Conservation (phyloP, 805 yeast species). For the Ogataea pini region DNA sequence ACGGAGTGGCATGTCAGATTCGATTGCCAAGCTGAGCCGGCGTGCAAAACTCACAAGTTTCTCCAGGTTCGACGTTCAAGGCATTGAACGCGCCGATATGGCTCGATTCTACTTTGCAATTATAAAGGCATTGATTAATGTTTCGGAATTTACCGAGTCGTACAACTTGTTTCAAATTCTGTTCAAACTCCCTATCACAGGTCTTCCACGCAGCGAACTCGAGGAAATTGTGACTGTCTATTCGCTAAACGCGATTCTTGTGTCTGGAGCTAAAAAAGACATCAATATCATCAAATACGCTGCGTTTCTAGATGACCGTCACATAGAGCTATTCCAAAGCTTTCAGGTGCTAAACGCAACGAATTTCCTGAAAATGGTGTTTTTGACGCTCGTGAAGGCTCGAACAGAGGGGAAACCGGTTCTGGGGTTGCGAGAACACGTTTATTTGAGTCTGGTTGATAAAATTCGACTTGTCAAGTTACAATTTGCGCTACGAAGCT, state of each 20-base stretch:
- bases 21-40: constrained; percentile 7
- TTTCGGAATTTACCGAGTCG: constrained; percentile 20
- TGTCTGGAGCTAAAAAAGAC: constrained; percentile 8
- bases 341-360: constrained; percentile 16
- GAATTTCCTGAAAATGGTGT: constrained; percentile 14
- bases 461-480: constrained; percentile 16
- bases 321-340: constrained; percentile 17
- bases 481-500: constrained; percentile 6
- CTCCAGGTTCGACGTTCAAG: constrained; percentile 17
- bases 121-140: constrained; percentile 22
- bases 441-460: constrained; percentile 12
- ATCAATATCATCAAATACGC: constrained; percentile 18
- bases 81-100: constrained; percentile 13
- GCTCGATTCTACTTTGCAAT: constrained; percentile 21
- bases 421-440: constrained; percentile 8
- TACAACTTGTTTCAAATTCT: constrained; percentile 22
- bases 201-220: neutral
- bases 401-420: neutral
- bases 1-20: neutral
- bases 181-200: constrained; percentile 18
- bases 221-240: constrained; percentile 19
- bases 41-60: constrained; percentile 7
- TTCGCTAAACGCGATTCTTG: constrained; percentile 19
- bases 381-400: constrained; percentile 3
- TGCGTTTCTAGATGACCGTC: constrained; percentile 7